Percentiles rank a stretch among this genome's conserved stretches.
These are phyloP conservation scores for Aspergillus neotritici DNA, from an alignment of 2,329 filamentous ascomycete species.

Conservation along the genomic window DNA sequence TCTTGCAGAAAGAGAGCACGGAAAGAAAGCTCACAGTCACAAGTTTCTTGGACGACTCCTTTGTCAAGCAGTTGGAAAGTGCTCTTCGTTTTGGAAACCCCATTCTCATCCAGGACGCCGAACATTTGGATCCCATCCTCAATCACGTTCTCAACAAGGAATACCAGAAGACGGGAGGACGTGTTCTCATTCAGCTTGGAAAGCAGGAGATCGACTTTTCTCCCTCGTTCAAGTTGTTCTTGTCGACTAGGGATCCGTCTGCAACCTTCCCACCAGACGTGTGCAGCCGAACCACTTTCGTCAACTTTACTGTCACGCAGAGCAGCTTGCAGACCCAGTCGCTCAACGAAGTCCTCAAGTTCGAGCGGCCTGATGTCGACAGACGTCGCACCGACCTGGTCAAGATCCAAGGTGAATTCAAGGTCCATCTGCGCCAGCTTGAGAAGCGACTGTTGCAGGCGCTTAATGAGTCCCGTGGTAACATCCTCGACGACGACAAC, in stretches of 20 bases:
- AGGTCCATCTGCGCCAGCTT: slow-evolving; percentile 90
- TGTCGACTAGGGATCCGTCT: slow-evolving; percentile 93
- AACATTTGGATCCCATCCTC: slow-evolving; percentile 92
- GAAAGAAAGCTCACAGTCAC: slow-evolving; percentile 91
- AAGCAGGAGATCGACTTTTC: slow-evolving; percentile 99
- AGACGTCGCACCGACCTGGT: slow-evolving; percentile 94
- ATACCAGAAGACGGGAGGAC: slow-evolving; percentile 96
- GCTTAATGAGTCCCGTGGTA: slow-evolving; percentile 93
- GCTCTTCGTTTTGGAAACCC: slow-evolving; percentile 96
- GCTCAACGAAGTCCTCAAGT: slow-evolving; percentile 94
- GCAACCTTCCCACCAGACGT: slow-evolving; percentile 93
- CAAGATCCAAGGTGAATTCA: slow-evolving; percentile 98
- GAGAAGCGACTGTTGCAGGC: slow-evolving; percentile 92
- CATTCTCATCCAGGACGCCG: slow-evolving; percentile 96
- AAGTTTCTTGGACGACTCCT: slow-evolving; percentile 95
- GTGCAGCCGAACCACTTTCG: slow-evolving; percentile 96
- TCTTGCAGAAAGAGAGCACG: slow-evolving; percentile 89
- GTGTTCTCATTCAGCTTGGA: slow-evolving; percentile 95
- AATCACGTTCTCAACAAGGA: slow-evolving; percentile 99
- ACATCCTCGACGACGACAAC: slow-evolving; percentile 96
- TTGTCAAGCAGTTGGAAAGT: slow-evolving; percentile 96
- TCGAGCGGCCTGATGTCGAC: slow-evolving; percentile 93
- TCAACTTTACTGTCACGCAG: slow-evolving; percentile 98
- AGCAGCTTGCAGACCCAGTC: slow-evolving; percentile 98
- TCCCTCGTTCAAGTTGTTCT: slow-evolving; percentile 87